Conservation (phyloP, 495 filamentous ascomycete genomes). For the Podospora australis region DNA sequence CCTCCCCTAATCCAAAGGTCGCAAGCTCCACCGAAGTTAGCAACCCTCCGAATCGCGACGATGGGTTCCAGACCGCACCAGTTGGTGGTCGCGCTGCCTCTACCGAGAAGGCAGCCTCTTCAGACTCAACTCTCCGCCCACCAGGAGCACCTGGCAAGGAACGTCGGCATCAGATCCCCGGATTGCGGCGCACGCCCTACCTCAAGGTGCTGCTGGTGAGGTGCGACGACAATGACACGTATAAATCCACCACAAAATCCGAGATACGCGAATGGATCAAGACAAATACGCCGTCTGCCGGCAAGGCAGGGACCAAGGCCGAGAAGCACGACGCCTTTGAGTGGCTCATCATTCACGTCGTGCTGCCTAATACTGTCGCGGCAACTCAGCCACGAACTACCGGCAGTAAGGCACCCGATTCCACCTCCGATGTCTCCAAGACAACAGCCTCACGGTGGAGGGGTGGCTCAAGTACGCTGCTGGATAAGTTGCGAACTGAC, state of each 20-base stretch:
- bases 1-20: slow-evolving; percentile 29
- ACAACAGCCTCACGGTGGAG: slow-evolving; percentile 60
- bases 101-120: slow-evolving; percentile 28
- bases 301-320: slow-evolving; percentile 37
- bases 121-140: slow-evolving; percentile 21
- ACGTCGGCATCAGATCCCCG: slow-evolving; percentile 90
- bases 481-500: slow-evolving; percentile 86
- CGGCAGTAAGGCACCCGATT: slow-evolving; percentile 29
- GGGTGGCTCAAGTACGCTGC: slow-evolving; percentile 66
- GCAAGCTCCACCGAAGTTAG: slow-evolving; percentile 35
- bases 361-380: slow-evolving; percentile 71
- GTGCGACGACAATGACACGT: slow-evolving; percentile 91
- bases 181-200: slow-evolving; percentile 88
- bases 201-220: slow-evolving; percentile 82
- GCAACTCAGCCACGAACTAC: slow-evolving; percentile 58
- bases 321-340: slow-evolving; percentile 95
- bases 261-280: slow-evolving; percentile 88
- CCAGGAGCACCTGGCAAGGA: slow-evolving; percentile 33
- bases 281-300: slow-evolving; percentile 51
- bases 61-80: slow-evolving; percentile 46
- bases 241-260: slow-evolving; percentile 72
- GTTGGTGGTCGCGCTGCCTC: slow-evolving; percentile 22
- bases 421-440: slow-evolving; percentile 37
- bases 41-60: slow-evolving; percentile 35
- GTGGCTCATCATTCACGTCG: slow-evolving; percentile 90